Conservation (phyloP, 768 basidiomycete genomes). For the Boletus edulis region DNA sequence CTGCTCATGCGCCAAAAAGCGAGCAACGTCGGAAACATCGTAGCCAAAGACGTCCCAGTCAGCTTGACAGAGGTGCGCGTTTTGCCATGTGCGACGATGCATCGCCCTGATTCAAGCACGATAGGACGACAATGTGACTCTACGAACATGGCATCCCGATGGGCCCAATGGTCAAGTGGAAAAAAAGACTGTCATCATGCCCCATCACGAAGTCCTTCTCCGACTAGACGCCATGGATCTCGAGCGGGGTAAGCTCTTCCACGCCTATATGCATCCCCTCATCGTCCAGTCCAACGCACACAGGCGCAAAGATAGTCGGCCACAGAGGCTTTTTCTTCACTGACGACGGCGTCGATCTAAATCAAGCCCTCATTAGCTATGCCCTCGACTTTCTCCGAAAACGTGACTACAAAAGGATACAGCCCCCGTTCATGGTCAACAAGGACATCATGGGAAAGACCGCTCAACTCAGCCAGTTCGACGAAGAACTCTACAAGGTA, state of each 20-base stretch:
- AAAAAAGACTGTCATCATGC: constrained; percentile 73
- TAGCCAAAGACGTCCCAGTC: constrained; percentile 82
- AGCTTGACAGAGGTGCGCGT: constrained; percentile 76
- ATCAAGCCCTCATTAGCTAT: constrained; percentile 93
- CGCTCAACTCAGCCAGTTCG: constrained; percentile 96
- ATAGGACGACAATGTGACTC: constrained; percentile 86
- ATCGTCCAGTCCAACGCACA: constrained; percentile 9
- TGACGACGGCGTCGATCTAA: constrained; percentile 94
- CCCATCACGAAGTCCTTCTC: constrained; percentile 97
- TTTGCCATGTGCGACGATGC: neutral
- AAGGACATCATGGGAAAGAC: constrained; percentile 97
- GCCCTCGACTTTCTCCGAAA: constrained; percentile 90
- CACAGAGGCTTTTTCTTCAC: constrained; percentile 97
- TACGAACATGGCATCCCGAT: constrained; percentile 85
- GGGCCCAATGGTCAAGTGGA: constrained; percentile 71
- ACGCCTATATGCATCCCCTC: neutral
- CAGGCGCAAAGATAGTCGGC: constrained; percentile 89
- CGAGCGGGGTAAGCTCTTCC: constrained; percentile 67
- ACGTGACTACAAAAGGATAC: constrained; percentile 86
- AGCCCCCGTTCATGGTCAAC: constrained; percentile 98
- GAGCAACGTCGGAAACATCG: constrained; percentile 85
- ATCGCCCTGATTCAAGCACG: neutral
- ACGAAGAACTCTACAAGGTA: constrained; percentile 97
- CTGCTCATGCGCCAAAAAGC: constrained; percentile 77
- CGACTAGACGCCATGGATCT: constrained; percentile 95